Evolutionary conservation across 164 flowering plant species (phyloP).

Genomic region (Vitis riparia): DNA sequence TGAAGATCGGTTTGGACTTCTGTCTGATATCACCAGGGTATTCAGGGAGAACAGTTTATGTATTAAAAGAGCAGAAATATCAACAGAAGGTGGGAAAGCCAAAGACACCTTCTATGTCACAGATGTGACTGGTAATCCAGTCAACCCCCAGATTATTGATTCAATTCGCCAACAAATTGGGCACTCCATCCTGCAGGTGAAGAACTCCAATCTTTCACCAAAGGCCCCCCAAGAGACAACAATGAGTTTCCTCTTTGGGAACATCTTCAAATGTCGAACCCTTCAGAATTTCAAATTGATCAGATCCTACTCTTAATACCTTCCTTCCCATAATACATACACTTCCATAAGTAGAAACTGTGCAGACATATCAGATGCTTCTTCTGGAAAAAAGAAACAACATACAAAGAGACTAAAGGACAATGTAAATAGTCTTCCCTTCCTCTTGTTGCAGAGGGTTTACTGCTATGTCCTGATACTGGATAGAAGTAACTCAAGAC

Average conservation of each 20-base stretch:
- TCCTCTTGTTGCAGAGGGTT: slow-evolving; percentile 2
- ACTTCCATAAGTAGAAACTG: slow-evolving; percentile 11
- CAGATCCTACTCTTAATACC: slow-evolving; percentile 49
- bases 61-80: slow-evolving; percentile 75
- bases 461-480: background rate
- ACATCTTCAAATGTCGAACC: slow-evolving; percentile 53
- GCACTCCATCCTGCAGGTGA: slow-evolving; percentile 50
- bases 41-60: slow-evolving; percentile 82
- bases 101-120: slow-evolving; percentile 72
- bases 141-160: slow-evolving; percentile 64
- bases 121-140: slow-evolving; percentile 74
- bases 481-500: slow-evolving; percentile 9
- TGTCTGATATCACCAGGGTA: slow-evolving; percentile 82
- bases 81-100: slow-evolving; percentile 70
- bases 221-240: slow-evolving; percentile 47
- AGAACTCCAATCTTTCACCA: slow-evolving; percentile 28
- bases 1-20: slow-evolving; percentile 76
- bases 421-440: slow-evolving; percentile 10
- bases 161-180: slow-evolving; percentile 70
- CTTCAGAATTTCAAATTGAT: slow-evolving; percentile 51
- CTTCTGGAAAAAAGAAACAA: slow-evolving; percentile 3
- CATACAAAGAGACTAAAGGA: background rate
- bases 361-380: slow-evolving; percentile 15
- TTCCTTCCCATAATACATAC: background rate
- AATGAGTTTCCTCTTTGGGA: slow-evolving; percentile 57